phyloP scores from a whole-genome alignment of 2,329 filamentous ascomycete species.

The Trichoderma sp. region DNA sequence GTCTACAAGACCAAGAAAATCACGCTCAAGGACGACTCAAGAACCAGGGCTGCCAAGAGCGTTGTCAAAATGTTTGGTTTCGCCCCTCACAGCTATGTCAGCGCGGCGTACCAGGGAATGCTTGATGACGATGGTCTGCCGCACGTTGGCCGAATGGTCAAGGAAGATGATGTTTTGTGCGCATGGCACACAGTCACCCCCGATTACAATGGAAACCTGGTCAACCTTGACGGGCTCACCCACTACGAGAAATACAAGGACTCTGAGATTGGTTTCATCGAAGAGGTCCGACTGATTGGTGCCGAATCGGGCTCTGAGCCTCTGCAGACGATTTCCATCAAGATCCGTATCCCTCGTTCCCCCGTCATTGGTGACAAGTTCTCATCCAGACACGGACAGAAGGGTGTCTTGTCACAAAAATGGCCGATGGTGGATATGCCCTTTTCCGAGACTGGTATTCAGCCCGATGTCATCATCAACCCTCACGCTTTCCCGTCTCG shows the following conservation, averaged over 20 bases:
- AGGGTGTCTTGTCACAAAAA: conserved; percentile 94
- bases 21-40: conserved; percentile 76
- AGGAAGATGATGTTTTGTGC: conserved; percentile 80
- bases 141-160: conserved; percentile 73
- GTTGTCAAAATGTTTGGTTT: conserved; percentile 89
- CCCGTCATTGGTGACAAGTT: conserved; percentile 99
- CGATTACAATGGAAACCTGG: conserved; percentile 74
- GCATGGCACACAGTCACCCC: conserved; percentile 87
- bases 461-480: conserved; percentile 98
- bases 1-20: conserved; percentile 98
- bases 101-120: conserved; percentile 67
- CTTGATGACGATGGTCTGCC: conserved; percentile 90
- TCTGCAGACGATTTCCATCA: conserved; percentile 85
- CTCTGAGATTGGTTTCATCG: conserved; percentile 80
- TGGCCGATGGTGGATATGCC: conserved; percentile 95
- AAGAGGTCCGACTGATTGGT: conserved; percentile 89
- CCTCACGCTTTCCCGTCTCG: conserved; percentile 98
- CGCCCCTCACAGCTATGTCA: conserved; percentile 73
- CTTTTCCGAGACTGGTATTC: conserved; percentile 93
- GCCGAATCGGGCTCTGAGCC: conserved; percentile 81
- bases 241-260: conserved; percentile 96
- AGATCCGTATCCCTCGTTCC: conserved; percentile 85
- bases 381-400: conserved; percentile 96
- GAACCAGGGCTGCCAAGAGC: conserved; percentile 65
- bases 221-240: conserved; percentile 84